These are phyloP conservation scores for Melanopsichium pennsylvanicum DNA, from an alignment of 1,284 basidiomycete genomes.

Conservation along the genomic window DNA sequence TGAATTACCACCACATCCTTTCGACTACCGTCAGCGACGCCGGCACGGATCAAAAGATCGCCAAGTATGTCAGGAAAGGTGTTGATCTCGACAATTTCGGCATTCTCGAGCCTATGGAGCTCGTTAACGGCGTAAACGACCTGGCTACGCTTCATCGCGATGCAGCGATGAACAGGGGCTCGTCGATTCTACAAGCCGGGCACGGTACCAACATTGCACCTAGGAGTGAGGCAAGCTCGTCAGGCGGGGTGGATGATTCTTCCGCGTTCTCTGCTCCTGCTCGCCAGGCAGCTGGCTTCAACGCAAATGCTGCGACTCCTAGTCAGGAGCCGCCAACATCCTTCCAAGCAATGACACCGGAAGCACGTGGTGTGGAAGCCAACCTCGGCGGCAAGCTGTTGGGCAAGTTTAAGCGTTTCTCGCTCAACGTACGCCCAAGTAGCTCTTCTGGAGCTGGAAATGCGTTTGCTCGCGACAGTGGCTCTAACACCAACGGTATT, in stretches of 20 bases:
- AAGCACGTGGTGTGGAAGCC: conserved; percentile 42
- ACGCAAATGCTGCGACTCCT: conserved; percentile 4
- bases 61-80: conserved; percentile 83
- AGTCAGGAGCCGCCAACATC: conserved; percentile 48
- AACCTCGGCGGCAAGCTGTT: conserved; percentile 53
- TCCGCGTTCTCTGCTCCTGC: conserved; percentile 32
- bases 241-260: conserved; percentile 15
- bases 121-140: conserved; percentile 50
- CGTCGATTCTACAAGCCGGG: conserved; percentile 8
- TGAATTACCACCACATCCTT: conserved; percentile 90
- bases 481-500: background rate
- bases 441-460: conserved; percentile 1
- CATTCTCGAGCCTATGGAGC: conserved; percentile 63
- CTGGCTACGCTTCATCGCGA: conserved; percentile 25
- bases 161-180: conserved; percentile 1
- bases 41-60: conserved; percentile 92
- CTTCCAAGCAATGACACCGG: conserved; percentile 57
- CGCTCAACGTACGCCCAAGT: conserved; percentile 24
- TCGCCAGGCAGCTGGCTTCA: conserved; percentile 2
- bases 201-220: conserved; percentile 13
- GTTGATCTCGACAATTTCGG: conserved; percentile 67
- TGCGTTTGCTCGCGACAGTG: conserved; percentile 10
- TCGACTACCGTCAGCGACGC: conserved; percentile 89
- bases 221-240: conserved; percentile 19
- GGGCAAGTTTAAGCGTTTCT: conserved; percentile 52